Conservation (phyloP, 805 yeast species). For the Pichia paraexigua region DNA sequence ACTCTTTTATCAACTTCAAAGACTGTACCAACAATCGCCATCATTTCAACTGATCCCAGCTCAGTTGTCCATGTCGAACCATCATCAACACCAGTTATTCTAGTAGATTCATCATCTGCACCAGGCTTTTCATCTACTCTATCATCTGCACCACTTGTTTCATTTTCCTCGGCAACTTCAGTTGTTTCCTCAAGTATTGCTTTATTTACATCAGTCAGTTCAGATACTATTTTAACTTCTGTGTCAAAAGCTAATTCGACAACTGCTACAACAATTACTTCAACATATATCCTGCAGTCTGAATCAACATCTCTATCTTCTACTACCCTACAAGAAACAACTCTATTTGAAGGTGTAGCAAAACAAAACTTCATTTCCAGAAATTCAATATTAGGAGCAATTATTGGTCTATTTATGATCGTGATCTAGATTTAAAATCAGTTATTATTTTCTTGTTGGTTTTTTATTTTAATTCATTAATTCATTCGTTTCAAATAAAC, state of each 20-base stretch:
- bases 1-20: neutral
- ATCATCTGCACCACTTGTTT: neutral
- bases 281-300: neutral
- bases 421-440: neutral
- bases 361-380: neutral
- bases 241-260: neutral
- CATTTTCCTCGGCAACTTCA: neutral
- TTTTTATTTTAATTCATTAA: neutral
- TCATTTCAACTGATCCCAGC: neutral
- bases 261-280: neutral
- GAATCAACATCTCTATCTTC: neutral
- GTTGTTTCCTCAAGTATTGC: neutral
- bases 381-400: neutral
- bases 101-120: neutral
- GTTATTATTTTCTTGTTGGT: neutral
- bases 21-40: neutral
- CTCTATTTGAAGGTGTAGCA: neutral
- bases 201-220: neutral
- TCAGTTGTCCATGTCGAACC: too few relatives aligned
- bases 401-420: neutral
- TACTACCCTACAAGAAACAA: neutral
- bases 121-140: neutral
- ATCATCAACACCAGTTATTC: neutral
- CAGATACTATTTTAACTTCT: neutral
- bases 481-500: neutral